These are phyloP conservation scores for Fusarium sp. DNA, from an alignment of 2,329 filamentous ascomycete species.

Conservation along the genomic window DNA sequence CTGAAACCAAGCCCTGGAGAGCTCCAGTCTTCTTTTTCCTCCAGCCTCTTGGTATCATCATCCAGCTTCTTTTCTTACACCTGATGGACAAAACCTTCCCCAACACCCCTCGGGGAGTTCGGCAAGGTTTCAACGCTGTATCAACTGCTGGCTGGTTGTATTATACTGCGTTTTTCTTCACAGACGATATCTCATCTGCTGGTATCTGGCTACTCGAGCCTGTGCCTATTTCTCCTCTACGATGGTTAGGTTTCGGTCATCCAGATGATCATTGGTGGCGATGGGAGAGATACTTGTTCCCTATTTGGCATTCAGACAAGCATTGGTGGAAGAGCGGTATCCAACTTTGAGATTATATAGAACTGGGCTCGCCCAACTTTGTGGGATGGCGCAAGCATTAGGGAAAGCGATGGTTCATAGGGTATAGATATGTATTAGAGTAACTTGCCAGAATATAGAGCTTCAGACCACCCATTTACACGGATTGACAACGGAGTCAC, in stretches of 20 bases:
- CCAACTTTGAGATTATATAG: slow-evolving; percentile 43
- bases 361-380: neutral
- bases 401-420: neutral
- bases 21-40: slow-evolving; percentile 78
- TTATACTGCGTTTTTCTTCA: slow-evolving; percentile 71
- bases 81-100: slow-evolving; percentile 54
- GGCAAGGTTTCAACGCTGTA: slow-evolving; percentile 68
- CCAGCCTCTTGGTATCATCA: slow-evolving; percentile 73
- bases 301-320: slow-evolving; percentile 67
- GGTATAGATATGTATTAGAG: slow-evolving; percentile 3
- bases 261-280: slow-evolving; percentile 74
- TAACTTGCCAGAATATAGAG: neutral
- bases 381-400: neutral
- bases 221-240: slow-evolving; percentile 78
- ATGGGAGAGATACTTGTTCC: slow-evolving; percentile 68
- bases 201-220: slow-evolving; percentile 87
- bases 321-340: slow-evolving; percentile 69
- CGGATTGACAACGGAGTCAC: neutral
- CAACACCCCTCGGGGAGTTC: slow-evolving; percentile 58
- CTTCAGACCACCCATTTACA: neutral
- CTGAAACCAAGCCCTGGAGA: slow-evolving; percentile 61
- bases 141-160: slow-evolving; percentile 77
- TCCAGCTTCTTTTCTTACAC: slow-evolving; percentile 63
- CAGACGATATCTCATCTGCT: slow-evolving; percentile 79
- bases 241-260: slow-evolving; percentile 73